Conservation (phyloP, 495 filamentous ascomycete genomes). For the Sporormia fimetaria region DNA sequence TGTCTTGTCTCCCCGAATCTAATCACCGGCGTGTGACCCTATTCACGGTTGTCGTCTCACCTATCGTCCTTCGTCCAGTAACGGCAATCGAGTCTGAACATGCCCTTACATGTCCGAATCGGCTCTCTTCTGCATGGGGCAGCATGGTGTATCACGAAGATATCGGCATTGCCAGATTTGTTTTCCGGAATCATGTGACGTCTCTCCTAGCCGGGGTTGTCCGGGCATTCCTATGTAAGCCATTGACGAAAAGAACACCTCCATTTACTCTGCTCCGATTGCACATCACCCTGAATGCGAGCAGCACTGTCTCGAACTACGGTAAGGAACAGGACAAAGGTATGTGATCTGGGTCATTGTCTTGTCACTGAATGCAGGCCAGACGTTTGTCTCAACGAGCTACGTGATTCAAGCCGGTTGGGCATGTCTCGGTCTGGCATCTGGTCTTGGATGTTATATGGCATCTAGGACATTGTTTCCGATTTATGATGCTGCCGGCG, state of each 20-base stretch:
- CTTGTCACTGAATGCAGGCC: conserved; percentile 6
- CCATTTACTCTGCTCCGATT: background rate
- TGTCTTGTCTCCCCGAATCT: background rate
- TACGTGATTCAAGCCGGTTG: no score
- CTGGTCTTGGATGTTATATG: no score
- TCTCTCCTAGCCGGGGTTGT: no score
- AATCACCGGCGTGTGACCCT: conserved; percentile 19
- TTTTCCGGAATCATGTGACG: background rate
- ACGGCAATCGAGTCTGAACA: conserved; percentile 7
- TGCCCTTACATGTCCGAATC: conserved; percentile 16
- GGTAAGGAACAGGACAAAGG: background rate
- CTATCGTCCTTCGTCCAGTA: conserved; percentile 1
- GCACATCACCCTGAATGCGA: background rate
- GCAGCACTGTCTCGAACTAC: background rate
- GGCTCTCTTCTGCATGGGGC: conserved; percentile 6
- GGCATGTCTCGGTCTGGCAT: no score
- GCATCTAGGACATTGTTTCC: no score
- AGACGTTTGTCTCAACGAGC: no score
- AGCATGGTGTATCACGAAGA: conserved; percentile 1
- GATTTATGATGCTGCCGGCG: no score
- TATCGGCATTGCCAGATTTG: background rate
- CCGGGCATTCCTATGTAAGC: conserved; percentile 12
- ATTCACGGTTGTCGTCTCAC: conserved; percentile 16
- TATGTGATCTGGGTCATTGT: conserved; percentile 3
- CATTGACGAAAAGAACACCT: conserved; percentile 3